Conservation (phyloP, 140 eudicot species). For the Anethum foeniculum region DNA sequence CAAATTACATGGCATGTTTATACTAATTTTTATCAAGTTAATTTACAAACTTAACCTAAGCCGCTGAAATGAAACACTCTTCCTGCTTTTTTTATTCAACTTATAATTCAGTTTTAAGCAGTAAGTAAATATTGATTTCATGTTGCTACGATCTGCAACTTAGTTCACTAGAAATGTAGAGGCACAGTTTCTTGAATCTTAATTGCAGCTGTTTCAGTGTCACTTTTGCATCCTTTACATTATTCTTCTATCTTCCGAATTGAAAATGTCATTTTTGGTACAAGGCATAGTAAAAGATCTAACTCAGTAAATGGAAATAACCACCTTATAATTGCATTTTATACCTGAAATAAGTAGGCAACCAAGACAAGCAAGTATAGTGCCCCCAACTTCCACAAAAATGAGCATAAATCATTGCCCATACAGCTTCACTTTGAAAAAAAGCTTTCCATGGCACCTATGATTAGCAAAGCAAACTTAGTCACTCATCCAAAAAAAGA, state of each 20-base stretch:
- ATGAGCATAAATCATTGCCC: conserved; percentile 99
- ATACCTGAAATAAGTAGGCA: conserved; percentile 95
- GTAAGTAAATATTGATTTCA: no score
- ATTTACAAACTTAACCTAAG: not conserved
- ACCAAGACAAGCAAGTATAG: conserved; percentile 92
- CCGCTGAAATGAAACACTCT: not conserved
- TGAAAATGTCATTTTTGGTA: not conserved
- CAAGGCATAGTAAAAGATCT: not conserved
- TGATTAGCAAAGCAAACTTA: conserved; percentile 9
- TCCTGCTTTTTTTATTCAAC: not conserved
- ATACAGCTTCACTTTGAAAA: conserved; percentile 76
- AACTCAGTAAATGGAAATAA: not conserved
- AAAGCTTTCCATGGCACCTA: conserved; percentile 92
- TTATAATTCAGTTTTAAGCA: not conserved
- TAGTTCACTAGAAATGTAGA: not conserved
- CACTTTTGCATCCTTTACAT: not conserved
- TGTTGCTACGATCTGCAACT: not conserved
- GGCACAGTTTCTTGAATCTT: not conserved
- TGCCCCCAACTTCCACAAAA: conserved; percentile 99
- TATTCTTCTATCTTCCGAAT: not conserved
- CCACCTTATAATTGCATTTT: not conserved
- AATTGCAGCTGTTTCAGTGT: not conserved
- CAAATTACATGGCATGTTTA: not conserved
- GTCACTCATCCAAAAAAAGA: not conserved
- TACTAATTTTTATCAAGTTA: not conserved